Base-by-base conservation (phyloP, 345 rosid genomes). In the Trapa incisa region DNA sequence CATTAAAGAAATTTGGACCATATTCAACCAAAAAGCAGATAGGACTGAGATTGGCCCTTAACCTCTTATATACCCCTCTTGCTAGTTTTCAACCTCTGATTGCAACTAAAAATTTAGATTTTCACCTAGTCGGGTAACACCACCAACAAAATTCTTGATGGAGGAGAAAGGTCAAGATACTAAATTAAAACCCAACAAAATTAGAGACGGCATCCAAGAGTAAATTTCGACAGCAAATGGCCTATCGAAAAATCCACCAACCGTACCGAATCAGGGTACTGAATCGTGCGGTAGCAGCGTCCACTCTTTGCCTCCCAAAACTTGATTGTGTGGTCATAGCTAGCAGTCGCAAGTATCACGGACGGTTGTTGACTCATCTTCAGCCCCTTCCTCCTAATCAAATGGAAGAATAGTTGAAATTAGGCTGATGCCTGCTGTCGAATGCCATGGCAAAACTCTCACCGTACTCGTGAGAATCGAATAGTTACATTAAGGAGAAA, bases 221-320 rank as follows among this genome's bases (percentile, higher is more conserved):
- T 35, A 66, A 48, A 66, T 10, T 22, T 15, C 47, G 29, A 35
- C 38, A 29, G n/a, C 41, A 29, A 13, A 9, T 17, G 50, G 29
- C 41, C 17, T 37, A 66, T 50, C 29, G 5, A 10, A 52, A 43
- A 54, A 53, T 52, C 45, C 15, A 53, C 37, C 50, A 48, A 2
- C 7, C 78, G 0, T 35, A 92, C 99, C 70, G 96, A 84, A 69
- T 91, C 96, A 12, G 96, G 96, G 81, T 87, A 89, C 68, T 89
- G 99, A 70, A 89, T 87, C 17, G 96, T 89, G 33, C 93, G 91
- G 77, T 91, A 89, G 79, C 97, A 94, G 32, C 96, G 92, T 42
- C 95, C 96, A 50, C 95, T 89, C 71, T 89, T 87, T 13, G 97
- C 97, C 79, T 94, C 97, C 97, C 97, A 89, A 74, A 91, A 94